phyloP scores from a whole-genome alignment of 2,329 filamentous ascomycete species.

The Coniochaeta sp. region DNA sequence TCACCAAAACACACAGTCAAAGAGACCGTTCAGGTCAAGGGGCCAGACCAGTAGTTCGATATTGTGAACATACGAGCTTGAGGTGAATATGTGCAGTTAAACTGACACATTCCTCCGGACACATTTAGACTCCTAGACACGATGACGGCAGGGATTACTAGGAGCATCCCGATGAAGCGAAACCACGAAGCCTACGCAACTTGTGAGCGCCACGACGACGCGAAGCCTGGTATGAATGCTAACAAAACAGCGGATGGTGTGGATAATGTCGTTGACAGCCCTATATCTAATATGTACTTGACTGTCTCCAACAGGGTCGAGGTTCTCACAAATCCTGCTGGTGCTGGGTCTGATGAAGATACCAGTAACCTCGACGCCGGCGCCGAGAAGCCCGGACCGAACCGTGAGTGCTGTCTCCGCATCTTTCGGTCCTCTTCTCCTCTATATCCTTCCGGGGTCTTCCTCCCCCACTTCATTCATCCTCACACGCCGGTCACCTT shows the following conservation, averaged over 20 bases:
- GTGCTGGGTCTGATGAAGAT: neutral
- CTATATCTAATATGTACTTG: too few relatives aligned
- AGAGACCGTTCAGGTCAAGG: too few relatives aligned
- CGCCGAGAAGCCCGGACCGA: neutral
- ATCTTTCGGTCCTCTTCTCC: too few relatives aligned
- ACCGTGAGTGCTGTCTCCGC: neutral
- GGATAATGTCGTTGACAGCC: neutral
- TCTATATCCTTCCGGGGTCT: neutral
- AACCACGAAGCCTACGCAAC: neutral
- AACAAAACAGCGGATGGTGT: too few relatives aligned
- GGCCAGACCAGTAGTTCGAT: too few relatives aligned
- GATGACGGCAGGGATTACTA: neutral
- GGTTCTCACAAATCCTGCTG: neutral
- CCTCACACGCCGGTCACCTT: neutral
- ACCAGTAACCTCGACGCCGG: too few relatives aligned
- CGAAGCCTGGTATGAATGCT: neutral
- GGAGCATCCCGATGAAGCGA: neutral
- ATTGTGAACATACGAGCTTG: too few relatives aligned
- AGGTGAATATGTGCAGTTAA: too few relatives aligned
- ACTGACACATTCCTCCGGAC: neutral
- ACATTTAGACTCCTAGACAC: neutral
- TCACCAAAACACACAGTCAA: neutral
- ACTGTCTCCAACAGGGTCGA: neutral
- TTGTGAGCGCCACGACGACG: neutral
- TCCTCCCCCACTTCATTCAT: neutral